These are phyloP conservation scores for Kalmusia sp. DNA, from an alignment of 2,329 filamentous ascomycete genomes.

Conservation along the genomic window DNA sequence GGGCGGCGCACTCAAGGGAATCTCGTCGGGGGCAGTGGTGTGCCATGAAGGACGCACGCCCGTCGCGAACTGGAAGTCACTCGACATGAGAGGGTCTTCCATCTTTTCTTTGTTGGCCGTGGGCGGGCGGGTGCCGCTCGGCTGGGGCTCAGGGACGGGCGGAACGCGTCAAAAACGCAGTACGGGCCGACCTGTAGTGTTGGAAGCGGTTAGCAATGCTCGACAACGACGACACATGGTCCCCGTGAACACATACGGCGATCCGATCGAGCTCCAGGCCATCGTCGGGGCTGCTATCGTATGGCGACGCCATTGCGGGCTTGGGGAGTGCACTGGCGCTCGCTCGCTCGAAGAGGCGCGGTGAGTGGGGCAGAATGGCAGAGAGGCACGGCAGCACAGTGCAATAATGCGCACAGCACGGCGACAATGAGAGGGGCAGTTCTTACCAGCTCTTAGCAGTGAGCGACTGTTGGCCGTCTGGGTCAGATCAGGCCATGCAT, in stretches of 20 bases:
- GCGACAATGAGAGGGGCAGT: too few relatives aligned
- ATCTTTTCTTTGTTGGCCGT: slow-evolving; percentile 27
- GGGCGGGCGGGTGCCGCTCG: slow-evolving; percentile 14
- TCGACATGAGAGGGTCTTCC: slow-evolving; percentile 44
- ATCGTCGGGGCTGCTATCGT: slow-evolving; percentile 35
- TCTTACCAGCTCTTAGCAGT: too few relatives aligned
- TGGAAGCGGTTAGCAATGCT: slow-evolving; percentile 33
- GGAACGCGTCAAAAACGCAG: slow-evolving; percentile 47
- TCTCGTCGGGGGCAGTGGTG: slow-evolving; percentile 41
- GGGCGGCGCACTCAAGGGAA: slow-evolving; percentile 37
- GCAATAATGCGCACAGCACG: too few relatives aligned
- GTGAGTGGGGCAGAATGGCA: not conserved
- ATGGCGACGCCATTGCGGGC: not conserved
- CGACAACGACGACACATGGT: slow-evolving; percentile 4
- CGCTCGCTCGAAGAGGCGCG: not conserved
- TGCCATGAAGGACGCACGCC: slow-evolving; percentile 44
- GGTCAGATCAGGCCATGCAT: too few relatives aligned
- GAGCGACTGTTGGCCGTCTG: too few relatives aligned
- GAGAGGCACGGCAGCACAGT: not conserved
- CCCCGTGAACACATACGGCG: slow-evolving; percentile 42
- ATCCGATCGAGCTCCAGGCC: slow-evolving; percentile 46
- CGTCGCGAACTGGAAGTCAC: slow-evolving; percentile 37
- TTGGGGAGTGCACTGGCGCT: not conserved
- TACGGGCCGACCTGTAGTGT: slow-evolving; percentile 45
- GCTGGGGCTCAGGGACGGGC: slow-evolving; percentile 30